Base-by-base conservation (phyloP, 768 basidiomycete species). In the Pholiota conissans region DNA sequence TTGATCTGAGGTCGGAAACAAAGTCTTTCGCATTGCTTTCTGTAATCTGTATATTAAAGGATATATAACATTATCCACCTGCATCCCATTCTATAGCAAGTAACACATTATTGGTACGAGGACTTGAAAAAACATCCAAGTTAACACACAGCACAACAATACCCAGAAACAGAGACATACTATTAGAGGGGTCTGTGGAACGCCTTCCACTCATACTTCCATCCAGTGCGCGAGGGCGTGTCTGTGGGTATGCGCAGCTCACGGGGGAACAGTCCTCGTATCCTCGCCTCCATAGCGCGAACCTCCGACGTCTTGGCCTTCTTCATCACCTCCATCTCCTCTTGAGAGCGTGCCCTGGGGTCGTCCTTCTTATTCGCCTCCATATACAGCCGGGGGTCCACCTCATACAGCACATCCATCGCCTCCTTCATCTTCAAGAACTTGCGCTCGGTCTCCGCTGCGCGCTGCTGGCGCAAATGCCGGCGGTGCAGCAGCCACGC, bases 131-230 rank as follows among this genome's bases (percentile, higher is more conserved):
- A 50, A 26, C 8, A 56, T n/a, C 42, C 32, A 11, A 48, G 54
- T 56, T 11, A 29, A 48, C 16, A 40, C 4, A n/a, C 20, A n/a
- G 45, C 24, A 49, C 5, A 49, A 8, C 8, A 18, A 48, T 28
- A 27, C 8, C 22, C 39, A 48, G 13, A 18, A 26, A 26, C 5
- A 16, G 32, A 24, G 16, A 52, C 58, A 49, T 42, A 66, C 61
- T 39, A 56, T 67, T 68, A 83, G 57, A 83, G 57, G 27, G 84
- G 83, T 35, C 81, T 77, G 57, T 79, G 73, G 66, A 86, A 84
- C 47, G 89, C 81, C 54, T 81, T 90, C 85, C 88, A 95, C n/a
- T 88, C 84, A 66, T 95, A 89, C 52, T 86, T 85, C 94, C 94
- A 96, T 3, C 93, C 92, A 40, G 80, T 78, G 54, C 82, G 83